Percentiles rank a stretch among this genome's conserved stretches.
Conservation (phyloP, 2,329 filamentous ascomycete genomes). For the Grosmannia serpens region DNA sequence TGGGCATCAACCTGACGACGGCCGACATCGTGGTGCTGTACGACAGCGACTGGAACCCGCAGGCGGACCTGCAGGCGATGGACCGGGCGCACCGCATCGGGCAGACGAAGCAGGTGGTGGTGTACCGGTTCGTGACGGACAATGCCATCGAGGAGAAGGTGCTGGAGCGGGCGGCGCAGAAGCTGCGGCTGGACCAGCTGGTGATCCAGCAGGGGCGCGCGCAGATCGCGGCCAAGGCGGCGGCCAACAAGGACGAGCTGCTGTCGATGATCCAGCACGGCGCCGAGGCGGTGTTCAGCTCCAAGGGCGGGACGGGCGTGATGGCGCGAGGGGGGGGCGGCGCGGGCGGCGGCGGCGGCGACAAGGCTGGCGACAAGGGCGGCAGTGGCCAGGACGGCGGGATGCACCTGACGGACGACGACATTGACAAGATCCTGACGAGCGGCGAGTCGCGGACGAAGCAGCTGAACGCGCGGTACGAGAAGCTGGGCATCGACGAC, state of each 20-base stretch:
- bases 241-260: slow-evolving; percentile 90
- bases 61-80: slow-evolving; percentile 97
- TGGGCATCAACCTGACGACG: slow-evolving; percentile 91
- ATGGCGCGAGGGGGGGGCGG: slow-evolving; percentile 40
- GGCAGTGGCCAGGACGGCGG: slow-evolving; percentile 43
- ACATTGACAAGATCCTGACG: slow-evolving; percentile 79
- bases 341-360: slow-evolving; percentile 16
- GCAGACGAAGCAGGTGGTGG: slow-evolving; percentile 93
- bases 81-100: slow-evolving; percentile 97
- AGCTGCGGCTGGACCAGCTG: slow-evolving; percentile 87
- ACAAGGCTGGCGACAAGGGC: slow-evolving; percentile 55
- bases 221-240: slow-evolving; percentile 80
- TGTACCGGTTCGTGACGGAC: slow-evolving; percentile 95
- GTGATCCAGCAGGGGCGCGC: slow-evolving; percentile 96
- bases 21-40: slow-evolving; percentile 95
- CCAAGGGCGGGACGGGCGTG: slow-evolving; percentile 52
- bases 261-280: slow-evolving; percentile 98
- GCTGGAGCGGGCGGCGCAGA: slow-evolving; percentile 89
- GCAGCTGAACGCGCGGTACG: slow-evolving; percentile 84
- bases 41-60: slow-evolving; percentile 98
- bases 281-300: slow-evolving; percentile 84
- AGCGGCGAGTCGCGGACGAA: slow-evolving; percentile 84
- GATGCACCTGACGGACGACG: slow-evolving; percentile 64
- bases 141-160: slow-evolving; percentile 99
- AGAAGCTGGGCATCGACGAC: slow-evolving; percentile 93